phyloP scores from a whole-genome alignment of 1,139 yeast genomes.

The Kodamaea sp. region DNA sequence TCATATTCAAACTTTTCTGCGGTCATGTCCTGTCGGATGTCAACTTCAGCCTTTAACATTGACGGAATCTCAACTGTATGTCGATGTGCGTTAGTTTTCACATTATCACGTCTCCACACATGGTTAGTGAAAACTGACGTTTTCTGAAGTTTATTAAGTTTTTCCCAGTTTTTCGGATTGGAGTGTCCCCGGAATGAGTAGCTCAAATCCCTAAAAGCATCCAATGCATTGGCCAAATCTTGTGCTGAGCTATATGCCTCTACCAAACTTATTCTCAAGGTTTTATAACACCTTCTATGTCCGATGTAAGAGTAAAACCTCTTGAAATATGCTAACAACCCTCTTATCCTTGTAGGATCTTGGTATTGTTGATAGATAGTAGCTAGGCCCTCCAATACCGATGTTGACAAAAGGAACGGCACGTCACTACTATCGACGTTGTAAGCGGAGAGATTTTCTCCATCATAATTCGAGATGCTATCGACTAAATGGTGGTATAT shows the following conservation, averaged over 20 bases:
- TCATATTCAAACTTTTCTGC: constrained; percentile 12
- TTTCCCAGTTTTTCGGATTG: constrained; percentile 10
- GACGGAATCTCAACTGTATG: constrained; percentile 10
- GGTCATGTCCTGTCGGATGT: constrained; percentile 22
- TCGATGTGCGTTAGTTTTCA: constrained; percentile 19
- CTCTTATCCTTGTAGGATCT: constrained; percentile 29
- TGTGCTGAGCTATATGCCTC: constrained; percentile 33
- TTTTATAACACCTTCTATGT: constrained; percentile 29
- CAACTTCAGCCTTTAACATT: constrained; percentile 16
- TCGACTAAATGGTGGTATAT: constrained; percentile 41
- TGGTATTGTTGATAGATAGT: constrained; percentile 29
- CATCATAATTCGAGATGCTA: constrained; percentile 21
- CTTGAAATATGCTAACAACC: constrained; percentile 37
- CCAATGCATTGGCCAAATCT: constrained; percentile 26
- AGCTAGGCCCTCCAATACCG: constrained; percentile 26
- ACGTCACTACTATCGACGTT: constrained; percentile 21
- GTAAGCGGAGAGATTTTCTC: constrained; percentile 17
- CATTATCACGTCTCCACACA: constrained; percentile 28
- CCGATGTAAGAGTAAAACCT: constrained; percentile 39
- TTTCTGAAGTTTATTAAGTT: constrained; percentile 10
- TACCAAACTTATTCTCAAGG: constrained; percentile 28
- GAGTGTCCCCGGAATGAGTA: constrained; percentile 19
- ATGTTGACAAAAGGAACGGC: constrained; percentile 37
- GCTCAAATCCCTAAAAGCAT: constrained; percentile 27
- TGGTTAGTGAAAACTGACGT: constrained; percentile 21